Conservation (phyloP, 371 early-diverging fungal genomes). For the Syncephalastrum racemosum region DNA sequence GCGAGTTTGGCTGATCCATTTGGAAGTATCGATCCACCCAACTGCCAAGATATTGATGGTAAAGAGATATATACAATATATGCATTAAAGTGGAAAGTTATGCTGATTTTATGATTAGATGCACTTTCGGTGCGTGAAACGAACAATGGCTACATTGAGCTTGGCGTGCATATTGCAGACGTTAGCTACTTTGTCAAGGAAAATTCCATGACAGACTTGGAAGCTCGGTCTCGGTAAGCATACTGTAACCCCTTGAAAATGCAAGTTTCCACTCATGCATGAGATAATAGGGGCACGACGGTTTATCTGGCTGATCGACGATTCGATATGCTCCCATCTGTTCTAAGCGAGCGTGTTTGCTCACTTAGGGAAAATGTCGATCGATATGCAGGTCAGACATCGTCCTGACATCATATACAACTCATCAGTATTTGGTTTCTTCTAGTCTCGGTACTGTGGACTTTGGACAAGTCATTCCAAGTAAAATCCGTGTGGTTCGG, state of each 20-base stretch:
- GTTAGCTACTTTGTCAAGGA: conserved; percentile 90
- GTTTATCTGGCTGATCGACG: conserved; percentile 91
- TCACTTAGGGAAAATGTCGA: conserved; percentile 80
- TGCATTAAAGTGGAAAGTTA: conserved; percentile 68
- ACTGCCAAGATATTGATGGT: conserved; percentile 91
- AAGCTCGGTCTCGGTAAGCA: conserved; percentile 69
- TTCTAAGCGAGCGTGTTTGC: conserved; percentile 88
- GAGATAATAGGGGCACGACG: conserved; percentile 77
- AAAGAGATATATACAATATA: conserved; percentile 41
- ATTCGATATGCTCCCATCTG: conserved; percentile 98
- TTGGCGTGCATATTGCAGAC: conserved; percentile 98
- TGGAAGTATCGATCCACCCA: conserved; percentile 85
- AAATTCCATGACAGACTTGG: conserved; percentile 80
- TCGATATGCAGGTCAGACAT: conserved; percentile 67
- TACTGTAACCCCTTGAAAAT: not conserved
- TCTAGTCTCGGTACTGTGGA: conserved; percentile 76
- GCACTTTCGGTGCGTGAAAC: conserved; percentile 78
- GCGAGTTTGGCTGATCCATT: no score
- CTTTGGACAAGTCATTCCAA: conserved; percentile 54
- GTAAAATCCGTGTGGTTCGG: conserved; percentile 70
- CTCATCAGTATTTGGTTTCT: conserved; percentile 15
- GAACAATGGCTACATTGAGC: conserved; percentile 58
- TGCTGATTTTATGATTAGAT: conserved; percentile 60
- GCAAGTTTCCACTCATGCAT: not conserved
- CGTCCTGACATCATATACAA: not conserved